phyloP scores from a whole-genome alignment of 805 yeast species.

The Brettanomyces naardenensis region DNA sequence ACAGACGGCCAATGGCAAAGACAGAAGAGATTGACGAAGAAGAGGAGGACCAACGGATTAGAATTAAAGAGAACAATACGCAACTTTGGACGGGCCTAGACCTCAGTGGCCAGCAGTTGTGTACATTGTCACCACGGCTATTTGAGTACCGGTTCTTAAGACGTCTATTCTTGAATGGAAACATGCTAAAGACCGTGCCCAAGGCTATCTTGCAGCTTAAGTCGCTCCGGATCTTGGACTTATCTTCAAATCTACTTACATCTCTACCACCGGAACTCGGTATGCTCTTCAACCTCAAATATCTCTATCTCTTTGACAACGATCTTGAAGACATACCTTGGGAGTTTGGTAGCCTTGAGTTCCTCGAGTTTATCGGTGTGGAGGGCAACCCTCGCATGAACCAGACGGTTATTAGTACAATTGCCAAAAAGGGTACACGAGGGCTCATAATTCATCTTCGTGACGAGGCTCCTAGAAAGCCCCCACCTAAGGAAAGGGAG shows the following conservation, averaged over 20 bases:
- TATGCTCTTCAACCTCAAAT: slow-evolving; percentile 68
- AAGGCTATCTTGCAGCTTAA: slow-evolving; percentile 56
- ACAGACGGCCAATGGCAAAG: slow-evolving; percentile 25
- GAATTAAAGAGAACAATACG: slow-evolving; percentile 50
- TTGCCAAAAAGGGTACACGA: slow-evolving; percentile 78
- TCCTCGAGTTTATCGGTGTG: slow-evolving; percentile 79
- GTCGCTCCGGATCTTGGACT: slow-evolving; percentile 74
- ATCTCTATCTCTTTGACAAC: slow-evolving; percentile 83
- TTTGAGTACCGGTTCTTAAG: slow-evolving; percentile 81
- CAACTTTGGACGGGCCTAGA: slow-evolving; percentile 95
- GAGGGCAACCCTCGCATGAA: slow-evolving; percentile 84
- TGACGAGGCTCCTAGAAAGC: slow-evolving; percentile 67
- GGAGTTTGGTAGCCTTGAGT: slow-evolving; percentile 80
- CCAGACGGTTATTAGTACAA: slow-evolving; percentile 49
- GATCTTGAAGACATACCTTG: slow-evolving; percentile 66
- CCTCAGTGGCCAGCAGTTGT: slow-evolving; percentile 80
- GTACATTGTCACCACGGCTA: slow-evolving; percentile 59
- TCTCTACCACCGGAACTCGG: slow-evolving; percentile 84
- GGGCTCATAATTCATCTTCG: slow-evolving; percentile 75
- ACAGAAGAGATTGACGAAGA: slow-evolving; percentile 42
- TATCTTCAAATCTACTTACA: slow-evolving; percentile 67
- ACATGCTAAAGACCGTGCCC: slow-evolving; percentile 65
- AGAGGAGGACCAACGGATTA: slow-evolving; percentile 58
- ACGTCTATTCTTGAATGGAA: slow-evolving; percentile 80
- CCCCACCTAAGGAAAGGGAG: slow-evolving; percentile 65